A percentile compares a stretch with the other conserved stretches of the same genome.
Conservation (phyloP, 2,329 filamentous ascomycete species). For the Xylaria sp. region DNA sequence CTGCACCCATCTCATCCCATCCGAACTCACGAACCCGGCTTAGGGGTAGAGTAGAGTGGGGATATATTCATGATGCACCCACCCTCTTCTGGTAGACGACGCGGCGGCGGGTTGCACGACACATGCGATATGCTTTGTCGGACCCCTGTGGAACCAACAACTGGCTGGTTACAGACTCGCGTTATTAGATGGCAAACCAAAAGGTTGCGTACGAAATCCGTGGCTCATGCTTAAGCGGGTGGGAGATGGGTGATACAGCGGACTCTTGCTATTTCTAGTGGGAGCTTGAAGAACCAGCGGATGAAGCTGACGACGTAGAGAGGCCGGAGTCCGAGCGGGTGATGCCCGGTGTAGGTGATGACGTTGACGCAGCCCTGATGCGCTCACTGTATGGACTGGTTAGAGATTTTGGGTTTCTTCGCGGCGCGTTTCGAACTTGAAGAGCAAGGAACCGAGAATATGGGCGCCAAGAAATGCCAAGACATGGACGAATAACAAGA, state of each 20-base stretch:
- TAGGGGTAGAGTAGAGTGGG: not conserved
- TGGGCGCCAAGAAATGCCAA: slow-evolving; percentile 12
- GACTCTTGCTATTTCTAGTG: slow-evolving; percentile 34
- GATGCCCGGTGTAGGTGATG: slow-evolving; percentile 40
- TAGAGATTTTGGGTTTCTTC: slow-evolving; percentile 19
- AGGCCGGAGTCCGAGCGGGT: slow-evolving; percentile 45
- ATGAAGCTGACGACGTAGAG: slow-evolving; percentile 43
- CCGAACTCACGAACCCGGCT: not conserved
- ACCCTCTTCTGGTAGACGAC: slow-evolving; percentile 6
- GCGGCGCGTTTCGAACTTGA: not conserved
- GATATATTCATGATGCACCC: slow-evolving; percentile 3
- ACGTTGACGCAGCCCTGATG: slow-evolving; percentile 16
- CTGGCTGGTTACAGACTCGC: slow-evolving; percentile 7
- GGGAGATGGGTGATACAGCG: slow-evolving; percentile 9
- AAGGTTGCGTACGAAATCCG: not conserved
- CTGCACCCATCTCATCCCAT: slow-evolving; percentile 1
- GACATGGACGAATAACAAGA: not conserved
- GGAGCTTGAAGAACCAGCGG: slow-evolving; percentile 36
- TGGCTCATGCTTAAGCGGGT: not conserved
- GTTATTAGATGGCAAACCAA: slow-evolving; percentile 17
- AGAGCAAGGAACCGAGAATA: not conserved
- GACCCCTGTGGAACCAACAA: slow-evolving; percentile 34
- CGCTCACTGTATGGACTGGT: slow-evolving; percentile 40
- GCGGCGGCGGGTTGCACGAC: slow-evolving; percentile 37
- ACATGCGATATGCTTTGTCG: slow-evolving; percentile 41